Evolutionary conservation across 805 yeast genomes (phyloP), one percentile per base, ranked within the genome.

Genomic region (Candida odintsovae): DNA sequence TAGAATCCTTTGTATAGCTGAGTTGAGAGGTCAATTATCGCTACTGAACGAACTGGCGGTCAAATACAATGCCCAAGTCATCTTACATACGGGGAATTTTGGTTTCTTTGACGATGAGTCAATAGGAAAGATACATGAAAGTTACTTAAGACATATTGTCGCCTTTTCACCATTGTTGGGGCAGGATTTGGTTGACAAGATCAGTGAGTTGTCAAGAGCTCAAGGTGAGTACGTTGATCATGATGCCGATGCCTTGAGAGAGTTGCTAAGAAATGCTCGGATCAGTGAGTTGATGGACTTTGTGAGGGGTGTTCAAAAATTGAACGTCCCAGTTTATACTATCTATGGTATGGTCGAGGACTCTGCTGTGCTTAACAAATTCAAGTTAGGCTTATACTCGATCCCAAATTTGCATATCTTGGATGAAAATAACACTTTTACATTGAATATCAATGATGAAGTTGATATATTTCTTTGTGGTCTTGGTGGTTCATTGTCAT

Each of bases 321-420:
- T 76, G 54, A 64, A 64, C 36, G 77, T 74, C 3, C 94, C 95
- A 0, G 87, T 86, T 1, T 86, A 86, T 66, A 79, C 90, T 4
- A 78, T 83, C n/a, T 82, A 77, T 55, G 94, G 94, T 0, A 82
- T 84, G 62, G 71, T 82, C 46, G 95, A 86, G 60, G 95, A 86
- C 60, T 79, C 87, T 2, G 58, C 73, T 4, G 86, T 86, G 20
- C 64, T 86, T 38, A 77, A 81, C 52, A 78, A 77, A 66, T 77
- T 86, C 62, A 72, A 81, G 46, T 62, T 68, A 44, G 84, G 84
- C 4, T 65, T 69, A 12, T 74, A 78, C 51, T 44, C 51, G 2
- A 71, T 86, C 4, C 77, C 78, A 15, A 86, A 86, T 59, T 64
- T 86, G 47, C 64, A 68, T 52, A 58, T 86, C 5, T 69, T 86